These are phyloP conservation scores for Solanum hybrid DNA, from an alignment of 305 asterid species.

Conservation along the genomic window DNA sequence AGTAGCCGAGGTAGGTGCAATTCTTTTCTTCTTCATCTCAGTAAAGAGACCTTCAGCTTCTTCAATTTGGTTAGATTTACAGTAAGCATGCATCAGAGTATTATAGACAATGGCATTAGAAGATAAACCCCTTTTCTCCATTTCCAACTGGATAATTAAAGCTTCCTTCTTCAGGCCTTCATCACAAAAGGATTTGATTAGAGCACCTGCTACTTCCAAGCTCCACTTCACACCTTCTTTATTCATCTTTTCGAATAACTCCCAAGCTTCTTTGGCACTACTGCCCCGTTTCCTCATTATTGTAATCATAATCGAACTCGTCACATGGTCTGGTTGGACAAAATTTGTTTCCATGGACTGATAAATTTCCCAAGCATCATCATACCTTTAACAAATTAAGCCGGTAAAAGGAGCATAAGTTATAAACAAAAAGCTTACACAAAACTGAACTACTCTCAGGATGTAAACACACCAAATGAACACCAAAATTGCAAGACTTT, in stretches of 20 bases:
- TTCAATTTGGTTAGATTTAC: slow-evolving; percentile 66
- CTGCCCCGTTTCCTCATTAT: slow-evolving; percentile 65
- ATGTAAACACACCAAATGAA: not conserved
- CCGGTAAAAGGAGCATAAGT: not conserved
- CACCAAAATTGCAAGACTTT: not conserved
- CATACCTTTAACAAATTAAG: slow-evolving; percentile 40
- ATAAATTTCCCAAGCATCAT: slow-evolving; percentile 73
- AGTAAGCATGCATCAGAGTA: slow-evolving; percentile 76
- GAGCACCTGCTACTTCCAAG: slow-evolving; percentile 65
- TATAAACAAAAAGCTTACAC: not conserved
- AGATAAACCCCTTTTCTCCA: slow-evolving; percentile 68
- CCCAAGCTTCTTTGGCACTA: slow-evolving; percentile 76
- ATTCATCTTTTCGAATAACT: slow-evolving; percentile 58
- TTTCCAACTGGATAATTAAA: slow-evolving; percentile 71
- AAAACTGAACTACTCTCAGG: not conserved
- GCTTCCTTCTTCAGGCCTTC: slow-evolving; percentile 89
- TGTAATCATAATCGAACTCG: slow-evolving; percentile 76
- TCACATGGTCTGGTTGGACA: slow-evolving; percentile 74
- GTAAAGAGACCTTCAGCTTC: slow-evolving; percentile 85
- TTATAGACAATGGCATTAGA: slow-evolving; percentile 75
- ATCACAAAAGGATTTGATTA: slow-evolving; percentile 76
- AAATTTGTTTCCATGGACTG: slow-evolving; percentile 53
- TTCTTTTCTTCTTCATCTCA: slow-evolving; percentile 70
- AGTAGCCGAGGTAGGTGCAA: slow-evolving; percentile 58
- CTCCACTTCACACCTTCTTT: slow-evolving; percentile 70